phyloP scores from a whole-genome alignment of 495 filamentous ascomycete species.

The Podospora appendiculata region DNA sequence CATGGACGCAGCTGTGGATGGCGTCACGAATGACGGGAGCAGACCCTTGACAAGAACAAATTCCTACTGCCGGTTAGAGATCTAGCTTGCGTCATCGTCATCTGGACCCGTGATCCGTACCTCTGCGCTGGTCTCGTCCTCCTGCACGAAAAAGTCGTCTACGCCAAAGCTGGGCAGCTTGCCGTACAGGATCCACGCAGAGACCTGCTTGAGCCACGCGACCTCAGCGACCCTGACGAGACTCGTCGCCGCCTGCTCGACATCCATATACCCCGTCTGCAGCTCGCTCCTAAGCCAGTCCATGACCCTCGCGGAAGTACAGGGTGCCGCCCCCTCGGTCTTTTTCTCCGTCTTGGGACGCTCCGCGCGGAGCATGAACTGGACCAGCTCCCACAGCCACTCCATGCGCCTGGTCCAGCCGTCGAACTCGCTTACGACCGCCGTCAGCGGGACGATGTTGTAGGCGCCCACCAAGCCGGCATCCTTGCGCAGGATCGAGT shows the following conservation, averaged over 20 bases:
- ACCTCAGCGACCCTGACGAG: slow-evolving; percentile 73
- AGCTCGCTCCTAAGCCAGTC: slow-evolving; percentile 63
- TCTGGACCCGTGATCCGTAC: slow-evolving; percentile 3
- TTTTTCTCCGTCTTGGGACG: neutral
- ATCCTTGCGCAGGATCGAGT: slow-evolving; percentile 62
- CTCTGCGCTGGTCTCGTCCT: slow-evolving; percentile 24
- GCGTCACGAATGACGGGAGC: slow-evolving; percentile 70
- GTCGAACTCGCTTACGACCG: slow-evolving; percentile 72
- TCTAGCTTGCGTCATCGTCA: neutral
- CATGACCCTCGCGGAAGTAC: slow-evolving; percentile 60
- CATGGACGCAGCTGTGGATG: slow-evolving; percentile 69
- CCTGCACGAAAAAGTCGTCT: slow-evolving; percentile 76
- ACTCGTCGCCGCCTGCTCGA: slow-evolving; percentile 64
- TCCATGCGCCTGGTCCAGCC: slow-evolving; percentile 77
- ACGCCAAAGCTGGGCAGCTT: slow-evolving; percentile 62
- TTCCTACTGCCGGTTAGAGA: slow-evolving; percentile 11
- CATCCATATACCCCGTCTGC: slow-evolving; percentile 82
- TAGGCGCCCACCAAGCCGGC: slow-evolving; percentile 74
- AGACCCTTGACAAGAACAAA: slow-evolving; percentile 37
- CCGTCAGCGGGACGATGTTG: slow-evolving; percentile 84
- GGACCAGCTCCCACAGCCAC: slow-evolving; percentile 71
- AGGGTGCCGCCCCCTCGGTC: slow-evolving; percentile 7
- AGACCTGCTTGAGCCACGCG: slow-evolving; percentile 84
- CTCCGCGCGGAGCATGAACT: slow-evolving; percentile 48
- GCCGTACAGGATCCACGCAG: slow-evolving; percentile 86